These are phyloP conservation scores for Plenodomus tracheiphilus DNA, from an alignment of 2,329 filamentous ascomycete genomes.

Conservation along the genomic window DNA sequence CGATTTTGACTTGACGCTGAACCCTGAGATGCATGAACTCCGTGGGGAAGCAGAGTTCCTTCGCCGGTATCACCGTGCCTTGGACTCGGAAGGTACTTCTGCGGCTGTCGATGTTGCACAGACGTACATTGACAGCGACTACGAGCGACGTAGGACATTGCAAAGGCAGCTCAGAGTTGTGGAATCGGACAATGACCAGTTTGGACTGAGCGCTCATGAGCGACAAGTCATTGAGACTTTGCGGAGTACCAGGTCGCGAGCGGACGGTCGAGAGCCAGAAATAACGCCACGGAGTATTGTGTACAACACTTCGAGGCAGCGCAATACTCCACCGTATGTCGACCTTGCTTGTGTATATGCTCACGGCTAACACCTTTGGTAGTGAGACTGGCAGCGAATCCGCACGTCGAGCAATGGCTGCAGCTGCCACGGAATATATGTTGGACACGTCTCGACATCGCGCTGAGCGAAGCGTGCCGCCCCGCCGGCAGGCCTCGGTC, in stretches of 20 bases:
- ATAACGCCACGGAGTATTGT: constrained; percentile 48
- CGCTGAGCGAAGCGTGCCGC: constrained; percentile 4
- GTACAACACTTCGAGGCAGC: constrained; percentile 40
- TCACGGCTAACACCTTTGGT: not conserved
- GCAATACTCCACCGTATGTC: constrained; percentile 31
- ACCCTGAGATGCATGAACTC: constrained; percentile 51
- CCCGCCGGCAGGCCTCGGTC: constrained; percentile 47
- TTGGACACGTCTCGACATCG: no score
- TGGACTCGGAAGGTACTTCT: constrained; percentile 42
- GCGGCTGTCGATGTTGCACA: constrained; percentile 47
- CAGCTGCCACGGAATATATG: not conserved
- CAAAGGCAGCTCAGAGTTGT: constrained; percentile 43
- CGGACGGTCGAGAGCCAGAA: constrained; percentile 46
- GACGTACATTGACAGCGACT: constrained; percentile 49
- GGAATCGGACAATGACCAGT: constrained; percentile 49
- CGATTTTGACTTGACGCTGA: constrained; percentile 49
- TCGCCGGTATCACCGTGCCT: constrained; percentile 47
- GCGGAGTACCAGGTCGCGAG: constrained; percentile 47
- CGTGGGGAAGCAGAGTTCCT: constrained; percentile 51
- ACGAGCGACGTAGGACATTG: constrained; percentile 31
- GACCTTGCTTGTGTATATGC: not conserved
- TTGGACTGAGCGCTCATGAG: constrained; percentile 51
- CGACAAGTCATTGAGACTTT: constrained; percentile 52
- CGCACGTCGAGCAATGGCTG: constrained; percentile 23
- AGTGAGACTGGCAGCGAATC: constrained; percentile 13